Evolutionary conservation across 2,329 filamentous ascomycete genomes (phyloP).

Genomic region (Verticillium zaregamsianum): DNA sequence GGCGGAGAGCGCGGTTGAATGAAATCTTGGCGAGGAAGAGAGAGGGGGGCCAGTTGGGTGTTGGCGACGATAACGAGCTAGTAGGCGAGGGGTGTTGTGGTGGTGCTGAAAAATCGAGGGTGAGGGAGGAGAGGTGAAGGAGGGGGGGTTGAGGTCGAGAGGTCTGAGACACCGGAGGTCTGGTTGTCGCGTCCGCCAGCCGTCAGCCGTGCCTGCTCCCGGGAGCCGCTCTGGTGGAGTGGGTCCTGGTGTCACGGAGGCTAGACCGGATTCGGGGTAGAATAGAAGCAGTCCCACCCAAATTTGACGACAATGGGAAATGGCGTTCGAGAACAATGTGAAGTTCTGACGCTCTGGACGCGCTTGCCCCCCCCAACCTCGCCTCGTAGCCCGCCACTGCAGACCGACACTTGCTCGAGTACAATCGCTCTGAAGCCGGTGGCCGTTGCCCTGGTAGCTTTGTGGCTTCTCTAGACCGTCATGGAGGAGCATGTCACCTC

Average conservation of each 20-base stretch:
- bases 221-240: not conserved
- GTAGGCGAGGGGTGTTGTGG: not conserved
- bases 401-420: not conserved
- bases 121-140: not conserved
- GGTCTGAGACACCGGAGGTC: not conserved
- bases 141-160: not conserved
- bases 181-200: not conserved
- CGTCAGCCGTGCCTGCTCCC: not conserved
- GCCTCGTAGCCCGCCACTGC: not conserved
- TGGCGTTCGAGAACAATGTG: constrained; percentile 3
- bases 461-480: not conserved
- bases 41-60: no score
- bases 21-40: no score
- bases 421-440: not conserved
- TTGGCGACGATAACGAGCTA: no score
- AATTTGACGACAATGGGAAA: constrained; percentile 10
- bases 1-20: no score
- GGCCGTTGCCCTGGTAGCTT: not conserved
- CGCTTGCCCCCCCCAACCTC: not conserved
- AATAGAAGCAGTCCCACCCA: constrained; percentile 2
- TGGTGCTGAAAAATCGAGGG: not conserved
- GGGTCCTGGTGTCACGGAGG: not conserved
- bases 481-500: not conserved
- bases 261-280: not conserved
- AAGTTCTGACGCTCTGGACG: not conserved